Percentiles rank a stretch among this genome's conserved stretches.
phyloP scores from a whole-genome alignment of 768 basidiomycete genomes.

The Termitomyces sp. region DNA sequence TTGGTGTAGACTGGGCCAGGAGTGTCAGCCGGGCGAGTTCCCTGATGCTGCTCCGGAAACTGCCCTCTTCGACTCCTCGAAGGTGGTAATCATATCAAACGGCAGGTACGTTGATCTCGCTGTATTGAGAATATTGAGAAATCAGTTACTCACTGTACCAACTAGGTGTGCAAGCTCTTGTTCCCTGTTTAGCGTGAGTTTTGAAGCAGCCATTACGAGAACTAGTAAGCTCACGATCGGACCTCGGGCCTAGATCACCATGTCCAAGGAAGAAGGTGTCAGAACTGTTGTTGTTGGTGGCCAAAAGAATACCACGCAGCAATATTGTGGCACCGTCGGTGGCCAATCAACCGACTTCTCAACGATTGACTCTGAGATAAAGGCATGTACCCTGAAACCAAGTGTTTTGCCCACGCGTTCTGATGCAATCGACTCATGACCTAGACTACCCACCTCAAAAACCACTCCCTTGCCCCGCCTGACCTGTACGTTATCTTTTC shows the following conservation, averaged over 20 bases:
- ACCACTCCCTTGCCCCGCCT: slow-evolving; percentile 54
- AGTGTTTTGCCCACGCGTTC: neutral
- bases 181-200: slow-evolving; percentile 43
- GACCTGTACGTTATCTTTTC: slow-evolving; percentile 45
- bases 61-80: slow-evolving; percentile 46
- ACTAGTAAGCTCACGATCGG: neutral
- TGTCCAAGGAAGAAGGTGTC: slow-evolving; percentile 57
- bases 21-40: slow-evolving; percentile 37
- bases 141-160: neutral
- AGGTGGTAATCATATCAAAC: slow-evolving; percentile 56
- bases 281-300: slow-evolving; percentile 61
- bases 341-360: slow-evolving; percentile 59
- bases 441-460: slow-evolving; percentile 53
- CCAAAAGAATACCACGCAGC: slow-evolving; percentile 42
- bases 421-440: slow-evolving; percentile 6
- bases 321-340: slow-evolving; percentile 64
- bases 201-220: neutral
- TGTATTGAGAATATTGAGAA: slow-evolving; percentile 3
- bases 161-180: slow-evolving; percentile 48
- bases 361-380: slow-evolving; percentile 59
- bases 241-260: slow-evolving; percentile 45
- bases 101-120: slow-evolving; percentile 35
- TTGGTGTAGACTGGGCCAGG: slow-evolving; percentile 39
- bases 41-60: slow-evolving; percentile 34
- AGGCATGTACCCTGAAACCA: slow-evolving; percentile 29